Percentiles rank a stretch among this genome's conserved stretches.
phyloP scores from a whole-genome alignment of 1,284 basidiomycete species.

The Pisolithus thermaeus region DNA sequence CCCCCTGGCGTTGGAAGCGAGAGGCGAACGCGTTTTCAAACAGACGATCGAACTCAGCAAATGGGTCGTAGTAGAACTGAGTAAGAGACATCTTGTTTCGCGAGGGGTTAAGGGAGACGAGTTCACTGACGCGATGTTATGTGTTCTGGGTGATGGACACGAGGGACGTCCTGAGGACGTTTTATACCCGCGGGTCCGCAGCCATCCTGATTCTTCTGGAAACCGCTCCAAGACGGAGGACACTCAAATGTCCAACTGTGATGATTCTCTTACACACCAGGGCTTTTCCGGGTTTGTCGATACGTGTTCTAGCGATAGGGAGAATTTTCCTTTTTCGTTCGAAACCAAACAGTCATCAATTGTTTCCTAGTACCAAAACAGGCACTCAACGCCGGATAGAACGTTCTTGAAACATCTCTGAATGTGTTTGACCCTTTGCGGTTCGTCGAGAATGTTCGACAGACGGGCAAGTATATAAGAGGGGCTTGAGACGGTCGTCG shows the following conservation, averaged over 20 bases:
- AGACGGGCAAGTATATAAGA: not conserved
- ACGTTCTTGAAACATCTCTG: not conserved
- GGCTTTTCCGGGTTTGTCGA: not conserved
- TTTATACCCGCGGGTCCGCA: too few relatives aligned
- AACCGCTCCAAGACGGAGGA: too few relatives aligned
- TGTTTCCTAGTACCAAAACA: not conserved
- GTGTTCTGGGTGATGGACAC: too few relatives aligned
- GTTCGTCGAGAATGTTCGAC: not conserved
- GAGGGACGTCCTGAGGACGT: too few relatives aligned
- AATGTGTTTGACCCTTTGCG: not conserved
- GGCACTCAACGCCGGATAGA: not conserved
- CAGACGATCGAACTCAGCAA: conserved; percentile 45
- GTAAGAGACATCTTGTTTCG: conserved; percentile 16
- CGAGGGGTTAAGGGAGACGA: too few relatives aligned
- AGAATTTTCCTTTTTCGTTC: not conserved
- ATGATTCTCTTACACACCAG: too few relatives aligned
- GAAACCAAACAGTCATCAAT: not conserved
- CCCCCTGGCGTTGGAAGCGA: conserved; percentile 16
- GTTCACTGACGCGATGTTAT: not conserved
- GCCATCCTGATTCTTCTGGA: too few relatives aligned
- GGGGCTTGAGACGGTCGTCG: not conserved
- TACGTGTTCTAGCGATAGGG: too few relatives aligned
- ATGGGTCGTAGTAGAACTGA: conserved; percentile 41
- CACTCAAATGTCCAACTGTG: too few relatives aligned
- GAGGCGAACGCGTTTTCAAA: conserved; percentile 41